A percentile compares a stretch with the other conserved stretches of the same genome.
Evolutionary conservation across 2,329 filamentous ascomycete genomes (phyloP).

Genomic region (Phaeoacremonium minimum): DNA sequence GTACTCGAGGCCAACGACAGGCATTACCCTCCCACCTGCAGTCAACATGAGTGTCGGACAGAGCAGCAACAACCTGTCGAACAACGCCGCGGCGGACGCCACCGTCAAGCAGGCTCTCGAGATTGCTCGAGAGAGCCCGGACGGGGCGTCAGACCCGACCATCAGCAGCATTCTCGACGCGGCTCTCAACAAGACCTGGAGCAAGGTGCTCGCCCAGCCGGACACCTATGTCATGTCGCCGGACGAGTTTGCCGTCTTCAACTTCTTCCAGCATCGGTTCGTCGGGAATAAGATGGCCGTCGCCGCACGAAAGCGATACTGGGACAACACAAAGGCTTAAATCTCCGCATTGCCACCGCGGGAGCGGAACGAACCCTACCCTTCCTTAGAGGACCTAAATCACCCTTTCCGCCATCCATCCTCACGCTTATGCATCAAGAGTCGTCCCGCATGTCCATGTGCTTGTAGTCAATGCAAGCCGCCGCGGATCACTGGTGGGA

Average conservation of each 20-base stretch:
- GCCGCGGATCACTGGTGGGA: no score
- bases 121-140: constrained; percentile 68
- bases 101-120: constrained; percentile 70
- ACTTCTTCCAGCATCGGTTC: constrained; percentile 72
- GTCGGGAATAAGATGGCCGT: constrained; percentile 42
- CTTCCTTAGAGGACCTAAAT: no score
- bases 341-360: no score
- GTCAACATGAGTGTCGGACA: constrained; percentile 4
- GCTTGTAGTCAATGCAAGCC: no score
- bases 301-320: constrained; percentile 47
- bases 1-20: constrained; percentile 2
- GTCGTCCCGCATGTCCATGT: no score
- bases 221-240: constrained; percentile 67
- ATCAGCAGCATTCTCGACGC: constrained; percentile 63
- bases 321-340: constrained; percentile 41
- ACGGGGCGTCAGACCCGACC: constrained; percentile 57
- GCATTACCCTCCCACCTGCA: constrained; percentile 6
- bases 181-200: constrained; percentile 63
- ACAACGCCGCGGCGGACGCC: no score
- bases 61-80: no score
- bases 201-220: constrained; percentile 59
- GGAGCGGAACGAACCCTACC: no score
- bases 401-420: no score
- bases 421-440: no score
- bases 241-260: constrained; percentile 83